Base-by-base conservation (phyloP, 2,329 filamentous ascomycete genomes). In the Fusarium goolgardi region DNA sequence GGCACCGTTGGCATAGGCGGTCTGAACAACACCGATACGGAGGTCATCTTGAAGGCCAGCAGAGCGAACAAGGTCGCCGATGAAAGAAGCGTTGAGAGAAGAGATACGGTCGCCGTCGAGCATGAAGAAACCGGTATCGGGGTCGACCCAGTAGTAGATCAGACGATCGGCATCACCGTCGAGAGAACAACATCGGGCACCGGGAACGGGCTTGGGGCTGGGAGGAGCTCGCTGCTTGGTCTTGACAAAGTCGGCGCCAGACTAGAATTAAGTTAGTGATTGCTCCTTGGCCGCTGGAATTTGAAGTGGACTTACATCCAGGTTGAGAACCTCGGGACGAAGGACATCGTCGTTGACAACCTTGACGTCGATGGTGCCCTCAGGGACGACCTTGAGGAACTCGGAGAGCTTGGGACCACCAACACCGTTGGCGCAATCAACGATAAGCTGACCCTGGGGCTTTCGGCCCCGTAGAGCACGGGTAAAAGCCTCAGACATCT, bases 91-190 rank as follows among this genome's bases (percentile, higher is more conserved):
- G 15, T 93, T 93, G 52, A 99, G 89, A 4, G 94, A 97, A 7
- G 96, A 95, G 76, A 99, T 99, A 54, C 95, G 93, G 81, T 99
- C 96, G 64, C 96, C 96, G 74, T 99, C 96, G 15, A 99, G 88
- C 77, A 99, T 92, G 76, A 92, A 90, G 85, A 99, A 99, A 25
- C 90, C 88, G 58, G 88, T 91, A 70, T 94, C 89, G 15, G 90
- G 86, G 74, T 97, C 93, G 73, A 90, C 83, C 85, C 94, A 97
- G 83, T 97, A 97, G 84, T 97, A 98, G 59, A 98, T 93, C 64
- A 99, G 85, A 59, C 96, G 92, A 78, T 99, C 96, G 18, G 96
- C 96, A 76, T 99, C 96, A 54, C 96, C 96, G 72, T 99, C 96
- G 59, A 97, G 86, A 11, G 95, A 97, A 79, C 92, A 95, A 84